These are phyloP conservation scores for Ceriops tagal DNA, from an alignment of 345 rosid genomes.

Conservation along the genomic window DNA sequence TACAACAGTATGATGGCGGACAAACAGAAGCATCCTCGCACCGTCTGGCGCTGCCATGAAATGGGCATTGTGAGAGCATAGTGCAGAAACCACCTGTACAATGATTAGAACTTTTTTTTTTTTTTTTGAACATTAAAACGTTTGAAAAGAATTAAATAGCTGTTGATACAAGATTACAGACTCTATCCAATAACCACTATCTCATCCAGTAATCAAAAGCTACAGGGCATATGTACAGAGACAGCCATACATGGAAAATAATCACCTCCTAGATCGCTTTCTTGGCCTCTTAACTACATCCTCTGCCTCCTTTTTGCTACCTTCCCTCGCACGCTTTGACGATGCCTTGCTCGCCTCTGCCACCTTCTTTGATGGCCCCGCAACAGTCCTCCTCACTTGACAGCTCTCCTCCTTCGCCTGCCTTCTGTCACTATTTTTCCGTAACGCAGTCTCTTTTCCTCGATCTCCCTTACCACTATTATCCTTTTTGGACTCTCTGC, in stretches of 20 bases:
- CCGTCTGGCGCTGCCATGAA: too few relatives aligned
- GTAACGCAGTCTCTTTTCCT: conserved; percentile 41
- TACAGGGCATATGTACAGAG: conserved; percentile 6
- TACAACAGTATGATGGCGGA: too few relatives aligned
- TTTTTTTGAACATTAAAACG: background rate
- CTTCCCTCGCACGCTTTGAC: conserved; percentile 55
- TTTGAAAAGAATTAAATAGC: background rate
- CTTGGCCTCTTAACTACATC: conserved; percentile 36
- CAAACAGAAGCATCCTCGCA: too few relatives aligned
- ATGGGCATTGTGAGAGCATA: too few relatives aligned
- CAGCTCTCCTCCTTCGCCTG: conserved; percentile 37
- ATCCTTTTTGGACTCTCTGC: conserved; percentile 29
- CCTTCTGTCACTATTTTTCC: conserved; percentile 31
- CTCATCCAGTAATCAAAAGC: background rate
- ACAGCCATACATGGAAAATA: background rate
- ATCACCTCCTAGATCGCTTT: conserved; percentile 42
- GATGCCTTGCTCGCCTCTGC: conserved; percentile 22
- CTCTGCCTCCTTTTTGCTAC: conserved; percentile 28
- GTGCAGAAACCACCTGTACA: too few relatives aligned
- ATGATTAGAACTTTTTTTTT: too few relatives aligned
- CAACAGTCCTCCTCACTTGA: conserved; percentile 35
- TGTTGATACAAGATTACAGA: conserved; percentile 10
- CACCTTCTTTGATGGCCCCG: conserved; percentile 51
- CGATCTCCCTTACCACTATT: conserved; percentile 28
- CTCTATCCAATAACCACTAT: background rate